phyloP scores from a whole-genome alignment of 805 yeast species.

The Wickerhamiella spandovensis region DNA sequence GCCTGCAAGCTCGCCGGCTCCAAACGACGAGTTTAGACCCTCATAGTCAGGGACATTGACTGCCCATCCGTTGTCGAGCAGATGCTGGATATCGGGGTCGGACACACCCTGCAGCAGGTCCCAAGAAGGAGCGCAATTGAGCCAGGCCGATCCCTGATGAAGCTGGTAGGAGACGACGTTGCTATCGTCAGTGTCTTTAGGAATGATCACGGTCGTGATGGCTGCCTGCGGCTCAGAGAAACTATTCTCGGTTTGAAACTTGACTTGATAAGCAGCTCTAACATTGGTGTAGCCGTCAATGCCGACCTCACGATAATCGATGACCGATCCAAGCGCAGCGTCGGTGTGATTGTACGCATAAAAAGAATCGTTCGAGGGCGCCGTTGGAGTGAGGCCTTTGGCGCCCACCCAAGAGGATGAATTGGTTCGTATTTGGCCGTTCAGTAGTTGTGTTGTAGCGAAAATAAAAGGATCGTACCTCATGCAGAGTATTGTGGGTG shows the following conservation, averaged over 20 bases:
- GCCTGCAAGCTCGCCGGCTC: constrained; percentile 20
- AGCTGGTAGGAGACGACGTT: constrained; percentile 15
- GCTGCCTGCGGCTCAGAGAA: constrained; percentile 18
- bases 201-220: constrained; percentile 20
- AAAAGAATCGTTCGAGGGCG: not conserved
- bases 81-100: constrained; percentile 9
- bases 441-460: not conserved
- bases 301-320: not conserved
- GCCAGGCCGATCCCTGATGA: constrained; percentile 13
- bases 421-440: not conserved
- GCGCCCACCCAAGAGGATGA: not conserved
- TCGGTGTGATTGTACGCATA: not conserved
- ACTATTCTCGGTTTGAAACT: constrained; percentile 16
- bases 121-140: constrained; percentile 18
- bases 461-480: not conserved
- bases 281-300: not conserved
- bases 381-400: not conserved
- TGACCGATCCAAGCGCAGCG: not conserved
- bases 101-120: constrained; percentile 7
- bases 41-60: constrained; percentile 20
- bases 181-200: constrained; percentile 5
- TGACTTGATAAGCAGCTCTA: constrained; percentile 10
- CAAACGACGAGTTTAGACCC: constrained; percentile 20
- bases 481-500: not conserved
- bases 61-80: constrained; percentile 11